Base-by-base conservation (phyloP, 352 stramenopile species). In the Hyaloperonospora brassicae region DNA sequence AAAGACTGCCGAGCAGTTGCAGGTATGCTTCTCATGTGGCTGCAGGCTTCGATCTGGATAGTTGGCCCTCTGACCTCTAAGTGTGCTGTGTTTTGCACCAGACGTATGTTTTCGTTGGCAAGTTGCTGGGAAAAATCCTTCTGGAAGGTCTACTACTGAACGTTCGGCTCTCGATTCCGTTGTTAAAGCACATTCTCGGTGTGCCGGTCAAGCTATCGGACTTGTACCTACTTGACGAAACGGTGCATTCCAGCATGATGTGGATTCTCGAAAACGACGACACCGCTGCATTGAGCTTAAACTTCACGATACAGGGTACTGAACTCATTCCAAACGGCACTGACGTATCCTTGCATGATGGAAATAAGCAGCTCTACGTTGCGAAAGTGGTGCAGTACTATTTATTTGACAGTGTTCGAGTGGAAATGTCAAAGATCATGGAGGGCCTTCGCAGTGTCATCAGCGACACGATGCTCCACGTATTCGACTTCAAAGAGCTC, bases 401-500 rank as follows among this genome's bases (percentile, higher is more conserved):
- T 58, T 59, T 99, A 23, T 89, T 98, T 55, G 93, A 94, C 54
- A 90, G 93, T 17, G 84, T 98, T 45, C 62, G 73, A 49, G 44
- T 66, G 1, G 93, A 99, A 68, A 62, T 98, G 11, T 79, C 72
- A 40, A 93, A 62, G 23, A 66, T 92, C 2, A 50, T 85, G 40
- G 64, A 79, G 4, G 84, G 97, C 12, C 92, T 99, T 44, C 97
- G 93, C 54, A 95, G 97, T 53, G 84, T 98, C 13, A 83, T 99
- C 14, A 95, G 90, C 1, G 90, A 97, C 57, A 82, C 88, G n/a
- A 68, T 98, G 17, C 74, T 99, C 9, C 95, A 96, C 40, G 73
- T 98, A 10, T 98, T 99, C 62, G 96, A 99, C 63, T 98, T 97
- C 69, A 95, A 98, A 72, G 96, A 99, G 72, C 71, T 99, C 1